These are phyloP conservation scores for Syzygium malaccense DNA, from an alignment of 441 rosid genomes.

Conservation along the genomic window DNA sequence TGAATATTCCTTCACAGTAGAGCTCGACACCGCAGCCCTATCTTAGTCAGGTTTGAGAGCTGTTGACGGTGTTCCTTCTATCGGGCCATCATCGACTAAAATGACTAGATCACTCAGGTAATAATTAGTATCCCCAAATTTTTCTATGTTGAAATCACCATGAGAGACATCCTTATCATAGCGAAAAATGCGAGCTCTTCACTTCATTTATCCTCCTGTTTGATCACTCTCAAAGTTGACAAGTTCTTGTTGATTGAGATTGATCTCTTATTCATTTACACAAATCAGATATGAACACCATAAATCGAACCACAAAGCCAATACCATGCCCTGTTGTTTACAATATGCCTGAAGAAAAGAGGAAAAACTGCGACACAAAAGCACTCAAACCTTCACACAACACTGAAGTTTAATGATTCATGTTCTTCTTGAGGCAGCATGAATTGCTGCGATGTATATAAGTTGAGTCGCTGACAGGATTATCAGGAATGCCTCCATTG, in stretches of 20 bases:
- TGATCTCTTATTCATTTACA: not conserved
- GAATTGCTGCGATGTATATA: slow-evolving; percentile 68
- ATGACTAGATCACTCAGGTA: not conserved
- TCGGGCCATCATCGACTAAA: not conserved
- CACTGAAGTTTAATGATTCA: not conserved
- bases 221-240: not conserved
- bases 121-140: not conserved
- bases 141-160: not conserved
- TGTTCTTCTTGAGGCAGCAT: slow-evolving; percentile 26
- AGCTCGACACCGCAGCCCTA: not conserved
- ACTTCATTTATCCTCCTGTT: not conserved
- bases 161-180: not conserved
- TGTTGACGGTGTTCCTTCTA: not conserved
- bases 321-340: not conserved
- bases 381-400: not conserved
- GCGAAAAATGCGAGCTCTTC: not conserved
- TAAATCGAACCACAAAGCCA: not conserved
- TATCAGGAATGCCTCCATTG: slow-evolving; percentile 95
- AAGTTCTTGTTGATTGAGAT: not conserved
- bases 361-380: not conserved
- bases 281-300: not conserved
- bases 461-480: slow-evolving; percentile 89
- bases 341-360: not conserved
- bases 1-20: not conserved
- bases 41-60: not conserved